These are phyloP conservation scores for Casuarina glauca DNA, from an alignment of 306 rosid genomes.

Conservation along the genomic window DNA sequence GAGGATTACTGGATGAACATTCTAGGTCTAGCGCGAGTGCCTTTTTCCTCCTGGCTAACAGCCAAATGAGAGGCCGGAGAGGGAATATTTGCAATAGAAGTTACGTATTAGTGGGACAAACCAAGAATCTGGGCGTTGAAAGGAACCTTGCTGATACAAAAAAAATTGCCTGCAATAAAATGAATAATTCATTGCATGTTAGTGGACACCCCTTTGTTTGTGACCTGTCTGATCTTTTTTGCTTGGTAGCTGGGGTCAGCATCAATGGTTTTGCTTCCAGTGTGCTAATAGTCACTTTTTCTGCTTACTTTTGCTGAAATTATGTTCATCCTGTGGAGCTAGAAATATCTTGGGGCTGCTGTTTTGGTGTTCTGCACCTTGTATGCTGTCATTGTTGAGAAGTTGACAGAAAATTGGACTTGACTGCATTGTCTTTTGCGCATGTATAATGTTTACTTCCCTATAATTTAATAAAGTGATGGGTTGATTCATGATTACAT, in stretches of 20 bases:
- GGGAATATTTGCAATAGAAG: slow-evolving; percentile 43
- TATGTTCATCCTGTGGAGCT: neutral
- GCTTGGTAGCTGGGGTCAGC: neutral
- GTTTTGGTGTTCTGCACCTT: neutral
- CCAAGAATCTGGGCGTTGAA: slow-evolving; percentile 35
- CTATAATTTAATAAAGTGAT: neutral
- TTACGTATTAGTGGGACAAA: slow-evolving; percentile 28
- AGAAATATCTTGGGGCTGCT: neutral
- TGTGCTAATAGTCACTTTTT: neutral
- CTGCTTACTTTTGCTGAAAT: neutral
- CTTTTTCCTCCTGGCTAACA: slow-evolving; percentile 28
- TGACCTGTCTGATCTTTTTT: neutral
- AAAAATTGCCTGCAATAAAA: slow-evolving; percentile 4
- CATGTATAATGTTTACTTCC: neutral
- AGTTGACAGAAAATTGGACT: too few species aligned
- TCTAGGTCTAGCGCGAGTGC: slow-evolving; percentile 23
- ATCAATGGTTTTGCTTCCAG: neutral
- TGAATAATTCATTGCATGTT: slow-evolving; percentile 4
- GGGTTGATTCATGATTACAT: neutral
- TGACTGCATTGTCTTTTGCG: neutral
- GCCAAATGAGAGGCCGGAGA: slow-evolving; percentile 25
- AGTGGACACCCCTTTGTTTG: slow-evolving; percentile 15
- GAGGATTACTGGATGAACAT: slow-evolving; percentile 24
- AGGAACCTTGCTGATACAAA: slow-evolving; percentile 22
- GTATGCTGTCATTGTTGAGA: neutral